These are phyloP conservation scores for Solanum bulbocastanum DNA, from an alignment of 257 asterid species.

Conservation along the genomic window DNA sequence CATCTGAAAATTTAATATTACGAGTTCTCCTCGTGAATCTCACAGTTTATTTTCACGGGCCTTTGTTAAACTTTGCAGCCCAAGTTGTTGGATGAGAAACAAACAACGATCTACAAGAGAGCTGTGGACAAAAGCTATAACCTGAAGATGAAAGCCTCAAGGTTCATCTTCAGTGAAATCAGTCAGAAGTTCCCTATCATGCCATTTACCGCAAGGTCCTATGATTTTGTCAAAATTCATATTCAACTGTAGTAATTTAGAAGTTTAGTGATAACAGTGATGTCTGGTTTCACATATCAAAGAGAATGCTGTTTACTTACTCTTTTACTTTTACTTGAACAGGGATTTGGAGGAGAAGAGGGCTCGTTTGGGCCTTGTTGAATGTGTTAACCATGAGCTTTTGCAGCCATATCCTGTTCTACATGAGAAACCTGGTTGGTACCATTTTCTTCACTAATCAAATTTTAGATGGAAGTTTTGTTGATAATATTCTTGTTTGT, in stretches of 20 bases:
- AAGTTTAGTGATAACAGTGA: neutral
- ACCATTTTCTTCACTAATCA: neutral
- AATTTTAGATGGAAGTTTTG: neutral
- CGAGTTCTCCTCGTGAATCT: neutral
- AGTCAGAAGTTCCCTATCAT: constrained; percentile 71
- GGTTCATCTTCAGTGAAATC: constrained; percentile 89
- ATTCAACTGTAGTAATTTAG: neutral
- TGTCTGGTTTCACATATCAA: neutral
- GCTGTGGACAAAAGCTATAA: constrained; percentile 86
- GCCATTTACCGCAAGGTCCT: constrained; percentile 66
- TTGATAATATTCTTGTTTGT: neutral
- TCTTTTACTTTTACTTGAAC: neutral
- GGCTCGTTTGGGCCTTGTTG: constrained; percentile 78
- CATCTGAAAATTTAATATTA: neutral
- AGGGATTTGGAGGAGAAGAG: constrained; percentile 98
- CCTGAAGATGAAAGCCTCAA: constrained; percentile 87
- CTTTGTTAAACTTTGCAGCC: constrained; percentile 26
- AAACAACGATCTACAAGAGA: constrained; percentile 84
- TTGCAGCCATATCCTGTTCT: constrained; percentile 93
- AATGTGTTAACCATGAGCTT: constrained; percentile 89
- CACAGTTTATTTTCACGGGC: neutral
- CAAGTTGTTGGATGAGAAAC: constrained; percentile 80
- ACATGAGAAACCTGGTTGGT: constrained; percentile 83
- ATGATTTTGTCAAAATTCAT: neutral
- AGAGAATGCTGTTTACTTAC: neutral